Conservation (phyloP, 768 basidiomycete species). For the Lyophyllum shimeji region DNA sequence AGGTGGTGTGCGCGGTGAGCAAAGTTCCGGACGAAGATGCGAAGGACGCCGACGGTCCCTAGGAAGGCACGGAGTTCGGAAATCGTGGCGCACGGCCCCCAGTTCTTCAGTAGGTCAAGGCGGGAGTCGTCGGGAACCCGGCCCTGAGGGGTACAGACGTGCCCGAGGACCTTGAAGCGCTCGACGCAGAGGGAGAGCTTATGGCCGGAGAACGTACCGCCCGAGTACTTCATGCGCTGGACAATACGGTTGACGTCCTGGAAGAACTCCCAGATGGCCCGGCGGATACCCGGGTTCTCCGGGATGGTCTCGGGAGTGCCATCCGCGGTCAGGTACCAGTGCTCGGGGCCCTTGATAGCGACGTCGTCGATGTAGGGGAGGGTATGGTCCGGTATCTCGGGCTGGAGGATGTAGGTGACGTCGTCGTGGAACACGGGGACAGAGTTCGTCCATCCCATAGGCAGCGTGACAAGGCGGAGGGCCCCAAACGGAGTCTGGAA, state of each 20-base stretch:
- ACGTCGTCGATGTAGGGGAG: slow-evolving; percentile 40
- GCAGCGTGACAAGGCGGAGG: slow-evolving; percentile 30
- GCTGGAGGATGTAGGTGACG: slow-evolving; percentile 33
- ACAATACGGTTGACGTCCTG: slow-evolving; percentile 33
- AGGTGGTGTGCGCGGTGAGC: slow-evolving; percentile 19
- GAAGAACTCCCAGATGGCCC: slow-evolving; percentile 41
- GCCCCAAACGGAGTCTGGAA: slow-evolving; percentile 38
- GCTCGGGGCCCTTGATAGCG: slow-evolving; percentile 29
- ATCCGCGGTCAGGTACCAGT: slow-evolving; percentile 25
- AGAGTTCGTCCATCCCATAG: slow-evolving; percentile 20
- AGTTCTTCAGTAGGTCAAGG: slow-evolving; percentile 16
- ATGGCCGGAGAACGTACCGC: slow-evolving; percentile 34
- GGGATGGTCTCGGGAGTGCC: slow-evolving; percentile 34
- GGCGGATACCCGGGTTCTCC: slow-evolving; percentile 31
- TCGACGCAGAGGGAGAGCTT: slow-evolving; percentile 31
- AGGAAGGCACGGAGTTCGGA: slow-evolving; percentile 28
- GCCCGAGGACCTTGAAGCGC: slow-evolving; percentile 32
- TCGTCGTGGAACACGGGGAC: slow-evolving; percentile 40
- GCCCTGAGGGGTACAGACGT: slow-evolving; percentile 36
- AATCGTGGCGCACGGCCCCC: slow-evolving; percentile 20
- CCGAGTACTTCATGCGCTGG: slow-evolving; percentile 32
- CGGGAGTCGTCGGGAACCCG: slow-evolving; percentile 21
- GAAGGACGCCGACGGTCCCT: slow-evolving; percentile 24
- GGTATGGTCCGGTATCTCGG: slow-evolving; percentile 37
- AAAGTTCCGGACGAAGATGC: slow-evolving; percentile 27